Conservation (phyloP, 2,329 filamentous ascomycete species). For the Aureobasidium mangrovei region DNA sequence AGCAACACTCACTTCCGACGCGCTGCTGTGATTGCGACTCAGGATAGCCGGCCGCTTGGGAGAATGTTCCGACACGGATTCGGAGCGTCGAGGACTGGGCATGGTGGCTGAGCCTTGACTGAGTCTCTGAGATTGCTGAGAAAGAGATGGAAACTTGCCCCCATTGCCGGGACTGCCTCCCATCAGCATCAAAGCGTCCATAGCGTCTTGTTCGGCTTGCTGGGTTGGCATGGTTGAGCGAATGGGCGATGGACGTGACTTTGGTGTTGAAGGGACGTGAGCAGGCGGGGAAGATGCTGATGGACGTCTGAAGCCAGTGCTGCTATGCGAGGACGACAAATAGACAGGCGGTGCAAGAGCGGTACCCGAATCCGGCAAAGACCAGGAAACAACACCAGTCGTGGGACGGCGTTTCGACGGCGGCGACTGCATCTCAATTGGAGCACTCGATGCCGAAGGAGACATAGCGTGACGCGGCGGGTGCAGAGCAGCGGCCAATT, state of each 20-base stretch:
- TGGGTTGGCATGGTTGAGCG: conserved; percentile 61
- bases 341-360: conserved; percentile 23
- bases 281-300: conserved; percentile 6
- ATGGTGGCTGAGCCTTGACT: background rate
- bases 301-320: conserved; percentile 15
- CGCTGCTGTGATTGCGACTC: conserved; percentile 4
- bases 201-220: conserved; percentile 67
- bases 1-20: conserved; percentile 4
- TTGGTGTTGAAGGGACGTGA: conserved; percentile 26
- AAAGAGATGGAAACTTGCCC: background rate
- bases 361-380: background rate
- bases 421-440: conserved; percentile 17
- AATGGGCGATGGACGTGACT: conserved; percentile 39
- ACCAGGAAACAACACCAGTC: conserved; percentile 17
- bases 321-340: conserved; percentile 18
- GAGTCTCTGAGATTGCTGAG: background rate
- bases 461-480: conserved; percentile 15
- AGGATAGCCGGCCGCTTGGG: background rate
- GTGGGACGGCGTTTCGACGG: conserved; percentile 27
- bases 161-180: conserved; percentile 33
- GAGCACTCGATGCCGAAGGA: conserved; percentile 7
- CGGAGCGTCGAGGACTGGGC: background rate
- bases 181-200: conserved; percentile 74
- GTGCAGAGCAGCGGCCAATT: conserved; percentile 53
- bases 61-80: background rate